phyloP scores from a whole-genome alignment of 1,284 basidiomycete genomes.

The Puccinia horiana region DNA sequence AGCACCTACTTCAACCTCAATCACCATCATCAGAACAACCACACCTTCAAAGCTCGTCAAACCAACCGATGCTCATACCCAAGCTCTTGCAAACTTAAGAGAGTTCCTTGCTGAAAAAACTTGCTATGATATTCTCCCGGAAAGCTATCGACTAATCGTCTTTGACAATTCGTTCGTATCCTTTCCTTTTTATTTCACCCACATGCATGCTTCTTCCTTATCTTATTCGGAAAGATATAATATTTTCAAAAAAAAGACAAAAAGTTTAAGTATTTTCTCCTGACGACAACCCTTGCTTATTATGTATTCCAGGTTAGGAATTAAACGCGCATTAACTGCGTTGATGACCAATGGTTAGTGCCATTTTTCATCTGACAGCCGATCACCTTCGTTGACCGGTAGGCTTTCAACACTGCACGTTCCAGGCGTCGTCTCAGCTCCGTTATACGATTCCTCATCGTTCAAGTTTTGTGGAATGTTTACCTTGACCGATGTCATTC shows the following conservation, averaged over 20 bases:
- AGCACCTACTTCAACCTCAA: conserved; percentile 10
- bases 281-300: background rate
- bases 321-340: conserved; percentile 87
- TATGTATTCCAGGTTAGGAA: conserved; percentile 69
- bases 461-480: conserved; percentile 71
- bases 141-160: conserved; percentile 92
- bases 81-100: conserved; percentile 74
- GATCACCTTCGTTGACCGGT: background rate
- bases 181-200: background rate
- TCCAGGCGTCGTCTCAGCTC: conserved; percentile 91
- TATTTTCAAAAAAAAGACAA: background rate
- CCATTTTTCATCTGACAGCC: background rate
- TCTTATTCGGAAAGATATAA: too few relatives aligned
- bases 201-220: background rate
- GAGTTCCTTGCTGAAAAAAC: conserved; percentile 79
- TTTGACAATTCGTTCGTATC: conserved; percentile 69
- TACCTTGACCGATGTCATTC: conserved; percentile 23
- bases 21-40: background rate
- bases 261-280: background rate
- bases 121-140: conserved; percentile 92
- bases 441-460: conserved; percentile 92
- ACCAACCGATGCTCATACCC: conserved; percentile 37
- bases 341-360: conserved; percentile 78
- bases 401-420: background rate
- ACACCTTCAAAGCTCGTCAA: conserved; percentile 32